A percentile compares a stretch with the other conserved stretches of the same genome.
Conservation (phyloP, 148 eudicot genomes). For the Spergularia bocconei region DNA sequence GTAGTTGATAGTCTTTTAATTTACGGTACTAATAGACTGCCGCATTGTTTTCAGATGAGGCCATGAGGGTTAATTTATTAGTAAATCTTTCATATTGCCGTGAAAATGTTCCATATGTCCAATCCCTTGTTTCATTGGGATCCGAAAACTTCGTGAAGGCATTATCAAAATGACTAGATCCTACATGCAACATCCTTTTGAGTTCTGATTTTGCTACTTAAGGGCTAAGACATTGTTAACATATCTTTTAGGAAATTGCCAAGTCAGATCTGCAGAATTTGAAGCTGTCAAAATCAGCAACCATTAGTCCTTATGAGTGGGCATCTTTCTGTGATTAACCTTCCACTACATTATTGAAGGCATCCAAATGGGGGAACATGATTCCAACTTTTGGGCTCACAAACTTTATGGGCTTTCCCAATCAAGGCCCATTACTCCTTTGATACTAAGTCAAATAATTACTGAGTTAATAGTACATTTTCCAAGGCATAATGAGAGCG, state of each 20-base stretch:
- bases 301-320: constrained; percentile 24
- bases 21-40: too few species aligned
- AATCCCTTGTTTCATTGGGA: too few species aligned
- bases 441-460: constrained; percentile 12
- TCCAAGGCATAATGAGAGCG: constrained; percentile 4
- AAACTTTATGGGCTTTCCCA: constrained; percentile 16
- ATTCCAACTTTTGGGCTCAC: constrained; percentile 30
- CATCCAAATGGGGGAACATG: constrained; percentile 21
- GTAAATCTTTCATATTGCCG: too few species aligned
- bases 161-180: too few species aligned
- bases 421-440: constrained; percentile 18
- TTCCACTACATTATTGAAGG: constrained; percentile 23
- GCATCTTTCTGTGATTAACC: constrained; percentile 18
- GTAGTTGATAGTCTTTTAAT: too few species aligned
- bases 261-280: constrained; percentile 10
- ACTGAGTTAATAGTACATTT: not conserved
- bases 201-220: not conserved
- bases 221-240: not conserved
- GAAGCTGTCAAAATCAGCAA: constrained; percentile 16
- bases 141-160: too few species aligned
- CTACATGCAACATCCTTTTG: not conserved
- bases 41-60: too few species aligned
- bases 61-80: too few species aligned
- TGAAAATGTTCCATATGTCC: too few species aligned
- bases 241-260: not conserved